A percentile compares a stretch with the other conserved stretches of the same genome.
These are phyloP conservation scores for Coelastrella sp. DNA, from an alignment of 139 green algal genomes.

Conservation along the genomic window DNA sequence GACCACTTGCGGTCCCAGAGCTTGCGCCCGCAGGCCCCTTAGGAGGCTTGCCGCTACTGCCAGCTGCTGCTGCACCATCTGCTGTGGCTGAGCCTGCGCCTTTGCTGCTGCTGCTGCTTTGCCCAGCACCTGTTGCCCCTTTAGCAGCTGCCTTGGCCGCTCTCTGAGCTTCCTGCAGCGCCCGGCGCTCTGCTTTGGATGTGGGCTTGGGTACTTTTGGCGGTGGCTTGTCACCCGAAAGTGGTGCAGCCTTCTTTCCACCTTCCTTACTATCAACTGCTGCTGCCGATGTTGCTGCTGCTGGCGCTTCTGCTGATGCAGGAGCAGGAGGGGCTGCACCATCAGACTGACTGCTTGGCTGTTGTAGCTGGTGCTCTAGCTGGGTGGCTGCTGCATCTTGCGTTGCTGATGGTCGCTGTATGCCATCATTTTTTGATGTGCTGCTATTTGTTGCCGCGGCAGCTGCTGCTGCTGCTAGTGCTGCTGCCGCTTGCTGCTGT, in stretches of 20 bases:
- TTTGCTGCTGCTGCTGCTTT: conserved; percentile 50
- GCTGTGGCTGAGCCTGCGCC: conserved; percentile 69
- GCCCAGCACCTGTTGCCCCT: background rate
- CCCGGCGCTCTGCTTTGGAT: conserved; percentile 84
- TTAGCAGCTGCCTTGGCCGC: conserved; percentile 83
- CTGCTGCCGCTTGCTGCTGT: conserved; percentile 20
- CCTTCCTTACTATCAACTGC: background rate
- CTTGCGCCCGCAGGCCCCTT: background rate
- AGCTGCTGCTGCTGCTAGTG: background rate
- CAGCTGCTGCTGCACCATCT: conserved; percentile 51
- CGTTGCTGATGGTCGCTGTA: background rate
- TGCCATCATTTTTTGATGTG: background rate
- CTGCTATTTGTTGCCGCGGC: conserved; percentile 3
- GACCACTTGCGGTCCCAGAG: background rate
- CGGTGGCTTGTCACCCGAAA: background rate
- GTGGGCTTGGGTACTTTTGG: conserved; percentile 61
- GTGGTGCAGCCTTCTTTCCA: background rate
- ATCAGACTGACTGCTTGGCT: background rate
- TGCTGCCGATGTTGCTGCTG: conserved; percentile 19
- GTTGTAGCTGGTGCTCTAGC: conserved; percentile 15
- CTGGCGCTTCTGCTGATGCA: background rate
- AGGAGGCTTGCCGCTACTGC: background rate
- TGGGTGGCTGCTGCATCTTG: background rate
- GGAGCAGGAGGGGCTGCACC: background rate
- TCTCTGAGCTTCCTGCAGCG: conserved; percentile 83